phyloP scores from a whole-genome alignment of 2,329 filamentous ascomycete genomes.

The Xylariales sp. region DNA sequence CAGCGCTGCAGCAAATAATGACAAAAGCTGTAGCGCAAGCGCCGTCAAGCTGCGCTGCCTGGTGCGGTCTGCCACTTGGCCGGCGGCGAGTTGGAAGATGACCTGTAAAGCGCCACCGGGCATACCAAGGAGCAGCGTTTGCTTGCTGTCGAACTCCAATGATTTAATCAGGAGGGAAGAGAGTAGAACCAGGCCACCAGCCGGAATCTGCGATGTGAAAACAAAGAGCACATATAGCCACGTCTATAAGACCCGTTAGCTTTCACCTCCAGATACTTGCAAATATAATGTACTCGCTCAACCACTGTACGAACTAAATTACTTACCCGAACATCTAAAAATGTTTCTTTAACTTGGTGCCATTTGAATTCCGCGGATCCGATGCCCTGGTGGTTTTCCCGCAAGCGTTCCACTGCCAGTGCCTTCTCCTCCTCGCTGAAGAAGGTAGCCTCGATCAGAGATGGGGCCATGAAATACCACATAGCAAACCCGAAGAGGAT shows the following conservation, averaged over 20 bases:
- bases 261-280: too few species aligned
- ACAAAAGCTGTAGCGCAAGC: neutral
- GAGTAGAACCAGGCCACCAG: conserved; percentile 1
- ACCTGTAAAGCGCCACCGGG: conserved; percentile 5
- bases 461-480: conserved; percentile 19
- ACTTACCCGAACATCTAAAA: neutral
- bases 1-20: conserved; percentile 1
- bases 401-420: conserved; percentile 21
- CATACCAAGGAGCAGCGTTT: conserved; percentile 5
- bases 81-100: conserved; percentile 3
- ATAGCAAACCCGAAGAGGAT: conserved; percentile 17
- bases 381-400: conserved; percentile 12
- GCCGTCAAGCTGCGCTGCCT: conserved; percentile 3
- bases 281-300: neutral
- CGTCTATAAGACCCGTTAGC: too few species aligned
- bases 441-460: conserved; percentile 21
- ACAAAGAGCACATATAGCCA: conserved; percentile 6
- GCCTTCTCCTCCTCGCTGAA: conserved; percentile 14
- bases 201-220: conserved; percentile 4
- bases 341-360: conserved; percentile 32
- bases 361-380: conserved; percentile 36
- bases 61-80: neutral
- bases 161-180: conserved; percentile 5
- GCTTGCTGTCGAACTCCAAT: conserved; percentile 2
- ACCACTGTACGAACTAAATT: neutral